Conservation (phyloP, 139 green algal species). For the Closterium sp. region DNA sequence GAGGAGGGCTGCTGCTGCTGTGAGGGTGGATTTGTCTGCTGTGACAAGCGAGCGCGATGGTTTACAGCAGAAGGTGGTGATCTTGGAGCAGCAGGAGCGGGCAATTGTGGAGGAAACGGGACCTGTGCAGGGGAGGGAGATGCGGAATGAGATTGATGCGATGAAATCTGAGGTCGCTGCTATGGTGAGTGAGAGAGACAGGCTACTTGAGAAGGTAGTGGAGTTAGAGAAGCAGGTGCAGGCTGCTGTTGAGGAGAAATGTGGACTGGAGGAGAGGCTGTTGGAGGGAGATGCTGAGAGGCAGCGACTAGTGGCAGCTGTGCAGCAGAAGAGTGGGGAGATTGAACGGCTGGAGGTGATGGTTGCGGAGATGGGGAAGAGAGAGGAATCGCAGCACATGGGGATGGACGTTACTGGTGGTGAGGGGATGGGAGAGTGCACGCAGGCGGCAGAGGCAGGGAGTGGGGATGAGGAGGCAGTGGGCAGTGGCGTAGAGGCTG, state of each 20-base stretch:
- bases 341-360: background rate
- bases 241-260: background rate
- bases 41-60: background rate
- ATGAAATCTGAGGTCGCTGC: background rate
- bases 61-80: background rate
- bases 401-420: background rate
- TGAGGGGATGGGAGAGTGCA: background rate
- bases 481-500: background rate
- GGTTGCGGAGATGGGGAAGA: background rate
- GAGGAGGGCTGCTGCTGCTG: background rate
- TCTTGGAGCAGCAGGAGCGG: background rate
- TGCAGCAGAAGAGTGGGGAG: background rate
- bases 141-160: background rate
- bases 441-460: background rate
- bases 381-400: background rate
- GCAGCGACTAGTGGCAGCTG: background rate
- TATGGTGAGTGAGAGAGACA: background rate
- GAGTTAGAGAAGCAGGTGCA: background rate
- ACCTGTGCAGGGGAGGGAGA: background rate
- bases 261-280: background rate
- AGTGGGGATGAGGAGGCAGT: background rate
- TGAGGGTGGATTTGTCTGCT: background rate
- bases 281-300: background rate
- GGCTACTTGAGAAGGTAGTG: background rate
- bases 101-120: background rate